Conservation (phyloP, 139 green algal species). For the Diplosphaera chodatii region DNA sequence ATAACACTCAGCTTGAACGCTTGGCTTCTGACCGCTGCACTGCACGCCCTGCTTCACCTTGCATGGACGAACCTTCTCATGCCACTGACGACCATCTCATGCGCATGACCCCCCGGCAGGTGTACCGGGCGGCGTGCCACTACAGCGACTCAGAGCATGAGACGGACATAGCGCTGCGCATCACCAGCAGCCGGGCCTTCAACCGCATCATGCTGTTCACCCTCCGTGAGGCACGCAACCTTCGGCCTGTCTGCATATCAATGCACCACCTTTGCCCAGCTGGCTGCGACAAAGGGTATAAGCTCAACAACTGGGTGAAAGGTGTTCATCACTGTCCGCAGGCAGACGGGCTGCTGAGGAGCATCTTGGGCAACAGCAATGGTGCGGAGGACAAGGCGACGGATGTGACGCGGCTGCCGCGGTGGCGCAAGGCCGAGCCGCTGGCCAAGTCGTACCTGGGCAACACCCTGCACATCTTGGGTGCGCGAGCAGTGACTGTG, state of each 20-base stretch:
- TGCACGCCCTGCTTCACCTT: neutral
- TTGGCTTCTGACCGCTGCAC: conserved; percentile 1
- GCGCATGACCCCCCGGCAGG: no score
- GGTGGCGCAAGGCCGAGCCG: conserved; percentile 71
- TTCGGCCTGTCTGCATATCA: no score
- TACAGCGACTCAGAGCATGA: conserved; percentile 73
- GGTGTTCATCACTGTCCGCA: no score
- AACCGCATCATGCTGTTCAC: conserved; percentile 86
- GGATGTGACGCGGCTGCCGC: neutral
- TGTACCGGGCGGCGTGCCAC: conserved; percentile 81
- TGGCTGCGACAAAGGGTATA: no score
- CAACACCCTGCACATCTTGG: conserved; percentile 89
- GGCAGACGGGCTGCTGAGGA: conserved; percentile 71
- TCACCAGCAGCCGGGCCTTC: conserved; percentile 69
- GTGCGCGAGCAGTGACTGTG: no score
- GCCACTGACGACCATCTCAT: no score
- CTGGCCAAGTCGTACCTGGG: conserved; percentile 87
- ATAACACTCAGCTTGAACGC: neutral
- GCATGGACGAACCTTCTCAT: no score
- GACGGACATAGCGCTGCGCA: conserved; percentile 39
- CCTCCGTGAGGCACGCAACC: conserved; percentile 32
- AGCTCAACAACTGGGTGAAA: no score
- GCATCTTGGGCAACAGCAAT: conserved; percentile 40
- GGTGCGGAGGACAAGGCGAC: neutral
- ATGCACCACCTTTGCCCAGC: no score